Evolutionary conservation across 2,329 filamentous ascomycete genomes (phyloP).

Genomic region (Beauveria pseudobassiana): DNA sequence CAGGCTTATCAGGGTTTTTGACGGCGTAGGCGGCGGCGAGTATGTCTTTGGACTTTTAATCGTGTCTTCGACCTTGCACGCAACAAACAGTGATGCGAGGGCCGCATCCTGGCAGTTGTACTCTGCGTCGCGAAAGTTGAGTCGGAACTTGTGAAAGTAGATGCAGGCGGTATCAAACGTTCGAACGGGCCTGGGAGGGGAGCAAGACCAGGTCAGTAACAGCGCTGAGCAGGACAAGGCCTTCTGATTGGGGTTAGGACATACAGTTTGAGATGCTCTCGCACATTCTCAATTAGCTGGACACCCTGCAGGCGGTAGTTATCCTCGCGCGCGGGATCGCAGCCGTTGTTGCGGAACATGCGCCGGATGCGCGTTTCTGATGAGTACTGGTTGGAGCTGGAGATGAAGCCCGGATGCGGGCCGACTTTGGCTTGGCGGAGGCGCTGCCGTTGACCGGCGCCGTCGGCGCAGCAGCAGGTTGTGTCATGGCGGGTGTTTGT

Average conservation of each 20-base stretch:
- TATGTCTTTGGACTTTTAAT: constrained; percentile 95
- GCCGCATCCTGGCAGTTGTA: constrained; percentile 85
- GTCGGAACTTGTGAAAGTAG: constrained; percentile 90
- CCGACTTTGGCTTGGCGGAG: constrained; percentile 22
- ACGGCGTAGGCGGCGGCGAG: constrained; percentile 85
- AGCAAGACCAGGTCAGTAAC: not conserved
- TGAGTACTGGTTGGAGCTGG: constrained; percentile 60
- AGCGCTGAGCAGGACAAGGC: not conserved
- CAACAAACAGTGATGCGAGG: constrained; percentile 79
- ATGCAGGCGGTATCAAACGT: constrained; percentile 88
- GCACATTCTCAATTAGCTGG: constrained; percentile 78
- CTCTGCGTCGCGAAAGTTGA: constrained; percentile 76
- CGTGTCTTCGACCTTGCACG: constrained; percentile 96
- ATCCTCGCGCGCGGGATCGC: constrained; percentile 73
- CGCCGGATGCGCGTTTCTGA: constrained; percentile 74
- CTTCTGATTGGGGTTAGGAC: constrained; percentile 22
- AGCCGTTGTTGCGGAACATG: constrained; percentile 60
- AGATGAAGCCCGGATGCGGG: constrained; percentile 41
- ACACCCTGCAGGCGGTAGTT: constrained; percentile 77
- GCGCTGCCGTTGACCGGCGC: constrained; percentile 10
- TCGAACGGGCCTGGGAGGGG: constrained; percentile 60
- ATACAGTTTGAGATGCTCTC: constrained; percentile 71
- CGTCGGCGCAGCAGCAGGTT: not conserved
- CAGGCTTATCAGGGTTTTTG: constrained; percentile 61
- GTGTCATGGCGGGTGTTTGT: not conserved